Evolutionary conservation across 495 filamentous ascomycete species (phyloP).

Genomic region (Articulospora tetracladia): DNA sequence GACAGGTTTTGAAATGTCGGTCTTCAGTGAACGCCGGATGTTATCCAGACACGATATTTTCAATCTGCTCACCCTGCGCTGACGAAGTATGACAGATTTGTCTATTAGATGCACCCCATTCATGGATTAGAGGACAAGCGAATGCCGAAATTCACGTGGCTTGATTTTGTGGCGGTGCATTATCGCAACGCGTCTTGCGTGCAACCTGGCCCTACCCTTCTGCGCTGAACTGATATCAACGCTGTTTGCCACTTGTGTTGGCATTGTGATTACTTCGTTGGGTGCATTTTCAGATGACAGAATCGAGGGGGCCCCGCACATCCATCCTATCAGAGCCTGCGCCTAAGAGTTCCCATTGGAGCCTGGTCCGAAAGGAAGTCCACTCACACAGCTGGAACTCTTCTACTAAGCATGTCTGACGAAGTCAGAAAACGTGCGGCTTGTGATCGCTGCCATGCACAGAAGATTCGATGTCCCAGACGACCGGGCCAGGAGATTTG

Average conservation of each 20-base stretch:
- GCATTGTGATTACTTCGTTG: background rate
- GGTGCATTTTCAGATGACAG: background rate
- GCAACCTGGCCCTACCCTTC: background rate
- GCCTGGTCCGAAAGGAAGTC: background rate
- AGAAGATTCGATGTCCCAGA: conserved; percentile 37
- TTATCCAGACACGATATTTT: background rate
- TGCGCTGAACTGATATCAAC: background rate
- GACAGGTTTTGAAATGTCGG: background rate
- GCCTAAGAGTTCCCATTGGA: background rate
- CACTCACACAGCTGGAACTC: background rate
- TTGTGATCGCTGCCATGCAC: conserved; percentile 37
- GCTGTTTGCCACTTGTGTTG: background rate
- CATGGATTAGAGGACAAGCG: background rate
- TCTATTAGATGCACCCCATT: background rate
- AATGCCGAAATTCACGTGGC: background rate
- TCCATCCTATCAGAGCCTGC: background rate
- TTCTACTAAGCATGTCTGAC: conserved; percentile 13
- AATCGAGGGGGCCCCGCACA: background rate
- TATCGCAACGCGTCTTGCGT: background rate
- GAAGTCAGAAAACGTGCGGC: conserved; percentile 19
- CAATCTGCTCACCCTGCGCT: background rate
- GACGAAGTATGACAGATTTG: background rate
- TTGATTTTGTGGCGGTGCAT: background rate
- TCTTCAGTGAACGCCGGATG: background rate
- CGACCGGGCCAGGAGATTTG: conserved; percentile 26